Evolutionary conservation across 1,284 basidiomycete species (phyloP), one percentile per base, ranked within the genome.

Genomic region (Malassezia pachydermatis): DNA sequence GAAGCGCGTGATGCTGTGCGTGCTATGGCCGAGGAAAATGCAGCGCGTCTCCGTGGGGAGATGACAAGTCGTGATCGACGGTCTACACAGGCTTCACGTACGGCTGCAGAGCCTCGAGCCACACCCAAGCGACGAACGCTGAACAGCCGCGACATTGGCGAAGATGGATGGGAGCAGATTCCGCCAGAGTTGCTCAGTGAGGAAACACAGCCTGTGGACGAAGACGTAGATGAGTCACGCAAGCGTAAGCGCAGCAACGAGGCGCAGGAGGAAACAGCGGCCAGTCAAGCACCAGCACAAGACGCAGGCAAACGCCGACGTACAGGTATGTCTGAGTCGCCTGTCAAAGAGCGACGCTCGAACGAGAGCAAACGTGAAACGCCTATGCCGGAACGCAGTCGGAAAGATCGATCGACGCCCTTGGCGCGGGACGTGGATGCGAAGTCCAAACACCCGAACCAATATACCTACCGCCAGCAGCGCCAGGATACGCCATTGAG

Each of bases 71-170:
- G 20, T 37, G 41, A 24, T 24, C 49, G 13, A 19, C 44, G 35
- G 44, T 51, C 9, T 17, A 39, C 28, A 27, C 52, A 49, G 3
- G 45, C 41, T n/a, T 29, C 20, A 5, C 25, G 13, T 11, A 25
- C 10, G 30, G 32, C 41, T 14, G n/a, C 35, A 8, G 30, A 33
- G 17, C 14, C 35, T 35, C 35, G 22, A 20, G 20, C 37, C 13
- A 20, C 23, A 19, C 38, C 49, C 10, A 51, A 51, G 36, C 78
- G 89, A 40, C 49, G 49, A 25, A 95, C 89, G 48, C 92, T 95
- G 88, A 96, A 96, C 72, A 88, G 86, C 63, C 78, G 90, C 50
- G 90, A 94, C 67, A 86, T 89, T 6, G 86, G 84, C 3, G 94
- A 92, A 70, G 88, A 94, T 67, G 89, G 94, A 67, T 71, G 68